A percentile compares a stretch with the other conserved stretches of the same genome.
phyloP scores from a whole-genome alignment of 2,329 filamentous ascomycete genomes.

The Fusarium guadeloupense region DNA sequence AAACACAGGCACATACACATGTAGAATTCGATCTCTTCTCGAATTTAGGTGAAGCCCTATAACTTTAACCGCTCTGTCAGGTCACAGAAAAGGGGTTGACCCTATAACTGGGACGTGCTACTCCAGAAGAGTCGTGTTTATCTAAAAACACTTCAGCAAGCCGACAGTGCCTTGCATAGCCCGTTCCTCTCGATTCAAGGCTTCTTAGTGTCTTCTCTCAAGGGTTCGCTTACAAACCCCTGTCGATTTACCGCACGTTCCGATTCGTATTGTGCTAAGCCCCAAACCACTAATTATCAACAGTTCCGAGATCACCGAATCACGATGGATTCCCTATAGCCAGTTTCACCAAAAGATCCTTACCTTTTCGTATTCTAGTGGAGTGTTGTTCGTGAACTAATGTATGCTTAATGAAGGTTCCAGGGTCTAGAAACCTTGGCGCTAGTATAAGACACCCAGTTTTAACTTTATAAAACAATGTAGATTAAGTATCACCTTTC shows the following conservation, averaged over 20 bases:
- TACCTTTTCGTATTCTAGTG: constrained; percentile 10
- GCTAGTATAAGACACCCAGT: too few species aligned
- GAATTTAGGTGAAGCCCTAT: constrained; percentile 22
- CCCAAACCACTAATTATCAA: background rate
- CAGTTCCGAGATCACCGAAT: background rate
- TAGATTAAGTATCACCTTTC: constrained; percentile 15
- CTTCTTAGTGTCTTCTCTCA: too few species aligned
- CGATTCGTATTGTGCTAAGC: constrained; percentile 9
- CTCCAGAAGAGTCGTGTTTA: constrained; percentile 7
- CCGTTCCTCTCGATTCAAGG: background rate
- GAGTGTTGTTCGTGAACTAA: constrained; percentile 13
- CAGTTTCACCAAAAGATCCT: constrained; percentile 27
- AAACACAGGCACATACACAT: constrained; percentile 17
- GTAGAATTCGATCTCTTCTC: constrained; percentile 7
- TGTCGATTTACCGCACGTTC: constrained; percentile 6
- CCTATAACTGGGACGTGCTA: constrained; percentile 17
- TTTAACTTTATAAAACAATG: constrained; percentile 21
- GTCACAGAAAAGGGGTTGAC: constrained; percentile 23
- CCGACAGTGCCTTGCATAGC: background rate
- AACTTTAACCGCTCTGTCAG: constrained; percentile 21
- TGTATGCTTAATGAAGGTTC: constrained; percentile 15
- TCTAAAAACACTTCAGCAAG: constrained; percentile 8
- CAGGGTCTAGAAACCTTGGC: too few species aligned
- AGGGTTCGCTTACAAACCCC: background rate
- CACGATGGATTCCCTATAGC: constrained; percentile 13